Conservation (phyloP, 352 stramenopile species). For the Plasmopara viticola region DNA sequence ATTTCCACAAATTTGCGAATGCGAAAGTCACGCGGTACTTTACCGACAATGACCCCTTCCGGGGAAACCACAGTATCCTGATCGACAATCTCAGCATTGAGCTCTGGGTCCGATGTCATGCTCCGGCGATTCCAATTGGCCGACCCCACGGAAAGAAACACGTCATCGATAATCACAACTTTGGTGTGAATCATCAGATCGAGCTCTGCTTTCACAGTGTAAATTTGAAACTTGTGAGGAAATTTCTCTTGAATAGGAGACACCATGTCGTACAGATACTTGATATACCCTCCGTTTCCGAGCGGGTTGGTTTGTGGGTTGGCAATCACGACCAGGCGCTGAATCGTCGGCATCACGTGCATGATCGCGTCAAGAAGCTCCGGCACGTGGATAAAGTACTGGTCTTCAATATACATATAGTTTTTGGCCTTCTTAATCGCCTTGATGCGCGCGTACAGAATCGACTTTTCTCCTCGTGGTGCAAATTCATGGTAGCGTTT, state of each 20-base stretch:
- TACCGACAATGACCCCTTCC: slow-evolving; percentile 27
- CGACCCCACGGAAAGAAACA: slow-evolving; percentile 51
- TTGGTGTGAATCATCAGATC: slow-evolving; percentile 50
- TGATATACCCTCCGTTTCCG: slow-evolving; percentile 26
- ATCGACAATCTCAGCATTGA: slow-evolving; percentile 51
- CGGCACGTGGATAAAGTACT: slow-evolving; percentile 19
- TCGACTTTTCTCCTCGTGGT: slow-evolving; percentile 13
- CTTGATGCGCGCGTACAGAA: slow-evolving; percentile 19
- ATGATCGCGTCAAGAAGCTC: slow-evolving; percentile 25
- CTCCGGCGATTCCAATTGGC: slow-evolving; percentile 53
- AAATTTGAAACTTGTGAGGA: slow-evolving; percentile 29
- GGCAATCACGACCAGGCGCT: slow-evolving; percentile 41
- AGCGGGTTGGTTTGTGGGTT: slow-evolving; percentile 27
- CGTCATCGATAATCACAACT: slow-evolving; percentile 49
- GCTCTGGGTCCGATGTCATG: slow-evolving; percentile 48
- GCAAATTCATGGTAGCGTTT: slow-evolving; percentile 19
- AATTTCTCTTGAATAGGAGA: slow-evolving; percentile 32
- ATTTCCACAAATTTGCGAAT: slow-evolving; percentile 58
- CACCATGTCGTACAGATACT: slow-evolving; percentile 53
- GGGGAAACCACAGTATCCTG: slow-evolving; percentile 16
- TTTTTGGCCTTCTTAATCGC: slow-evolving; percentile 24
- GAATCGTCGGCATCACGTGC: slow-evolving; percentile 36
- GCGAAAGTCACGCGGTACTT: slow-evolving; percentile 45
- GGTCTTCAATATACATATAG: slow-evolving; percentile 22
- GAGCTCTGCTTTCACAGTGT: slow-evolving; percentile 24